phyloP scores from a whole-genome alignment of 2,329 filamentous ascomycete genomes.

The Talaromyces islandicus region DNA sequence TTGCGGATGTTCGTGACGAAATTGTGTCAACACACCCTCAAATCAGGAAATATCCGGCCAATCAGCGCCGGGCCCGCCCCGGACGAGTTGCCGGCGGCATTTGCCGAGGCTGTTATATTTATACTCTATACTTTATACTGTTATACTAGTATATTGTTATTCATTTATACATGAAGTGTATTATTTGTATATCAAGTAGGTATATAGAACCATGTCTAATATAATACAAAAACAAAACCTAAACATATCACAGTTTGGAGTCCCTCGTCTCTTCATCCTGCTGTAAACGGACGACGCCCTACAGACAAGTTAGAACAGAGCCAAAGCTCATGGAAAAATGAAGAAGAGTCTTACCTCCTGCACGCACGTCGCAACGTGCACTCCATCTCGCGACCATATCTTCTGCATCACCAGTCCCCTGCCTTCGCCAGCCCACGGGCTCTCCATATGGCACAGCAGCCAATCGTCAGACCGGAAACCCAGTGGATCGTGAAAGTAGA shows the following conservation, averaged over 20 bases:
- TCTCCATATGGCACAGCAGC: constrained; percentile 46
- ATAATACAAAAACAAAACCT: background rate
- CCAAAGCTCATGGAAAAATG: background rate
- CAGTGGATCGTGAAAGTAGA: constrained; percentile 46
- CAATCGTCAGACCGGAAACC: constrained; percentile 46
- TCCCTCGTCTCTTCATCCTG: constrained; percentile 28
- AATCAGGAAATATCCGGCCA: background rate
- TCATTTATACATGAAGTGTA: background rate
- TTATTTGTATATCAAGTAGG: too few relatives aligned
- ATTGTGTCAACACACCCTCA: background rate
- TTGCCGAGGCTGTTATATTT: background rate
- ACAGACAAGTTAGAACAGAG: background rate
- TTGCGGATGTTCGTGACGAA: background rate
- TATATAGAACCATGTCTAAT: background rate
- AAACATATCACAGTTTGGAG: constrained; percentile 10
- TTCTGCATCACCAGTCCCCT: constrained; percentile 44
- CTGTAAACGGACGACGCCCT: constrained; percentile 43
- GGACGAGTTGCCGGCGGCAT: background rate
- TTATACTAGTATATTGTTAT: background rate
- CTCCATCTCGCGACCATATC: constrained; percentile 45
- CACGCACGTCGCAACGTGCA: constrained; percentile 44
- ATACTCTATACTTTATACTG: background rate
- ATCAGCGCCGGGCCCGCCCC: background rate
- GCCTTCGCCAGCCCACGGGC: constrained; percentile 47
- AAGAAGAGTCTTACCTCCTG: constrained; percentile 39